Percentiles rank a stretch among this genome's conserved stretches.
phyloP scores from a whole-genome alignment of 768 basidiomycete species.

The Filobasidium floriforme region DNA sequence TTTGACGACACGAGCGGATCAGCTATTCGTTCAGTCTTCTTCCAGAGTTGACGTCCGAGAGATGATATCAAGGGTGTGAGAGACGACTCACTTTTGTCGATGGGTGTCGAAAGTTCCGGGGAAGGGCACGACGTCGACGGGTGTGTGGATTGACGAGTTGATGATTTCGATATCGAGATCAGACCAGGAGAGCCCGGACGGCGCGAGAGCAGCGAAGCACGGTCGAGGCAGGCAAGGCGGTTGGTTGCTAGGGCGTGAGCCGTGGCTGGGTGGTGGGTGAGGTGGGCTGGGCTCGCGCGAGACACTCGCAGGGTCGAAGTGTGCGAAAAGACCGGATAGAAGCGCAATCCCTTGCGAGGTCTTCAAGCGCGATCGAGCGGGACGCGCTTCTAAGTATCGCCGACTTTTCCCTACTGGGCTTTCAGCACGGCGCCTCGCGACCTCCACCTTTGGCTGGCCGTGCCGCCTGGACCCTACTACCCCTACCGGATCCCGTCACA shows the following conservation, averaged over 20 bases:
- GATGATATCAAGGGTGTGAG: neutral
- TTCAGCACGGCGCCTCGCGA: too few relatives aligned
- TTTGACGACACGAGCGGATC: too few relatives aligned
- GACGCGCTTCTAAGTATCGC: constrained; percentile 11
- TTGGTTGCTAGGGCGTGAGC: neutral
- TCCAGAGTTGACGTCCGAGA: neutral
- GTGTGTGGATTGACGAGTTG: neutral
- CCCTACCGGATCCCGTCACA: too few relatives aligned
- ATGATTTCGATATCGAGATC: neutral
- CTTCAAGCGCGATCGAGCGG: neutral
- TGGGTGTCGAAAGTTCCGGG: constrained; percentile 8
- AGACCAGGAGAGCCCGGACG: neutral
- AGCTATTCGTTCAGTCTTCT: too few relatives aligned
- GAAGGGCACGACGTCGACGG: neutral
- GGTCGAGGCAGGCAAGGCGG: neutral
- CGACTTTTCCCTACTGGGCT: neutral
- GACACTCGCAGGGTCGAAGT: too few relatives aligned
- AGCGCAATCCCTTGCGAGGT: neutral
- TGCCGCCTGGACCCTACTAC: too few relatives aligned
- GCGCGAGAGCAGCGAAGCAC: neutral
- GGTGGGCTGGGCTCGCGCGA: too few relatives aligned
- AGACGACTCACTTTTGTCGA: constrained; percentile 9
- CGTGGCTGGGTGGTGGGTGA: too few relatives aligned
- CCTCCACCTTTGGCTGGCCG: too few relatives aligned
- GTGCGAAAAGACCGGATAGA: neutral